A percentile compares a stretch with the other conserved stretches of the same genome.
phyloP scores from a whole-genome alignment of 106 monocot species.

The Vanilla planifolia region DNA sequence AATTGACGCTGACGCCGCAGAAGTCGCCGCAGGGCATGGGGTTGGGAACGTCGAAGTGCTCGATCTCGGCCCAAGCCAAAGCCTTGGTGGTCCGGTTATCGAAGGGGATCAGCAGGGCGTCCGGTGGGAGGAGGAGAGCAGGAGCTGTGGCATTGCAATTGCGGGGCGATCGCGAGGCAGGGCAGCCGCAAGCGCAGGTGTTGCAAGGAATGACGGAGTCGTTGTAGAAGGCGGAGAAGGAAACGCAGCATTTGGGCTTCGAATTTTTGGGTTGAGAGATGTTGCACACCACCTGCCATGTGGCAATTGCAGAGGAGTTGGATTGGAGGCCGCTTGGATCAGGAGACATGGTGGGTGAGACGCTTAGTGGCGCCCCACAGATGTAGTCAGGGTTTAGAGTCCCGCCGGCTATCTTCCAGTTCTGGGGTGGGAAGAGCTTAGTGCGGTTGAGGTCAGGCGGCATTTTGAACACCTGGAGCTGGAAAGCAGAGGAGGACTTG shows the following conservation, averaged over 20 bases:
- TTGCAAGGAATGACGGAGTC: constrained; percentile 72
- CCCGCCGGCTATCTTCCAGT: constrained; percentile 55
- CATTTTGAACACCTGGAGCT: constrained; percentile 92
- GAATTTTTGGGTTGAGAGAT: constrained; percentile 28
- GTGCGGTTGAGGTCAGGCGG: constrained; percentile 85
- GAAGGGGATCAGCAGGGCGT: constrained; percentile 62
- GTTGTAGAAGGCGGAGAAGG: constrained; percentile 83
- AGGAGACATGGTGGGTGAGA: constrained; percentile 47
- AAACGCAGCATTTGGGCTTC: constrained; percentile 73
- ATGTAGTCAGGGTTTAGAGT: constrained; percentile 61
- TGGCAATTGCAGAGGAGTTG: constrained; percentile 39
- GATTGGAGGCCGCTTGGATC: constrained; percentile 59
- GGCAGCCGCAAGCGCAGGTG: constrained; percentile 84
- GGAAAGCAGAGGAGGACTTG: constrained; percentile 67
- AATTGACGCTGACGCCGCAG: constrained; percentile 72
- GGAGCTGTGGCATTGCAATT: constrained; percentile 53
- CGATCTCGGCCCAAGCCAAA: constrained; percentile 28
- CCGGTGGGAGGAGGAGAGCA: constrained; percentile 47
- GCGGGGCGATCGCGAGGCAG: background rate
- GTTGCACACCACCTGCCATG: constrained; percentile 79
- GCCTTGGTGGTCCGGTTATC: constrained; percentile 43
- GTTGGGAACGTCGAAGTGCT: constrained; percentile 31
- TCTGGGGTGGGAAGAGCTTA: constrained; percentile 50
- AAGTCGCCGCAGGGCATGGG: constrained; percentile 58
- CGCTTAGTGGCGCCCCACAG: constrained; percentile 58